These are phyloP conservation scores for Punctularia strigosozonata DNA, from an alignment of 768 basidiomycete species.

Conservation along the genomic window DNA sequence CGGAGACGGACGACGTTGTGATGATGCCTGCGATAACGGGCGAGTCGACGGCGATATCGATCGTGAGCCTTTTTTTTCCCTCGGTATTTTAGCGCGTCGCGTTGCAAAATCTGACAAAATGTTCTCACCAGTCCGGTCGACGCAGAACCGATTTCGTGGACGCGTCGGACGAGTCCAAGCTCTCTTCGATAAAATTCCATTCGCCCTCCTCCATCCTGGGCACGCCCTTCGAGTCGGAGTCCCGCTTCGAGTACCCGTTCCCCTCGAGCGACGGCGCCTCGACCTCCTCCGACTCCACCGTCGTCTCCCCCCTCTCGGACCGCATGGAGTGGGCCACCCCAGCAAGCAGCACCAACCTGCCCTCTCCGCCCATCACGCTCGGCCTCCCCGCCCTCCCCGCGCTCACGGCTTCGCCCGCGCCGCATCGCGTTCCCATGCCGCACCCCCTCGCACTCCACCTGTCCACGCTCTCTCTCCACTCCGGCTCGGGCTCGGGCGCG, in stretches of 20 bases:
- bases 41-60: slow-evolving; percentile 10
- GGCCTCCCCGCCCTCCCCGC: background rate
- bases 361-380: background rate
- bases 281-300: slow-evolving; percentile 1
- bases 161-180: slow-evolving; percentile 11
- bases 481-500: too few relatives aligned
- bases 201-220: slow-evolving; percentile 20
- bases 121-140: background rate
- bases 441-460: too few relatives aligned
- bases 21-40: slow-evolving; percentile 12
- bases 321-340: too few relatives aligned
- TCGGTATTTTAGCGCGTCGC: background rate
- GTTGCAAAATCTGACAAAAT: background rate
- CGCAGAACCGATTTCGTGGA: slow-evolving; percentile 2
- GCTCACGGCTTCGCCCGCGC: background rate
- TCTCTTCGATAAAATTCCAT: slow-evolving; percentile 14
- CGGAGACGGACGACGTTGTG: slow-evolving; percentile 15
- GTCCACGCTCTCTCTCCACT: background rate
- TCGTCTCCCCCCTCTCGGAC: slow-evolving; percentile 1
- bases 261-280: slow-evolving; percentile 4
- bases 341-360: background rate
- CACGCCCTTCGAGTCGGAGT: slow-evolving; percentile 19
- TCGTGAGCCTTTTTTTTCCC: slow-evolving; percentile 5
- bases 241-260: slow-evolving; percentile 23
- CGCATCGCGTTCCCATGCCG: background rate